Conservation (phyloP, 2,329 filamentous ascomycete species). For the Cladosporium oxysporum region DNA sequence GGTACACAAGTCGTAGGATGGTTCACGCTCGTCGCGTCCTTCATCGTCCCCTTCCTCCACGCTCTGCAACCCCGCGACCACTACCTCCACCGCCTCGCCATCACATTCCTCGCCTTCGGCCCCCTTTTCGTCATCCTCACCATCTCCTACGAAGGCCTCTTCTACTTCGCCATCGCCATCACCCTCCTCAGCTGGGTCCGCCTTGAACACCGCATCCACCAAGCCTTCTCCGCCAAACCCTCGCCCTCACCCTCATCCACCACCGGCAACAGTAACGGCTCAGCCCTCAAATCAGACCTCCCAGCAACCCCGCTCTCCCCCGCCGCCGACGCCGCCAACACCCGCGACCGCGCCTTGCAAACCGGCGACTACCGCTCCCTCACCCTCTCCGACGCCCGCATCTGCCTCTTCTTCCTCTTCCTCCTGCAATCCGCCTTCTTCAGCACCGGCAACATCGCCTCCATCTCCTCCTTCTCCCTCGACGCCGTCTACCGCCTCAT, state of each 20-base stretch:
- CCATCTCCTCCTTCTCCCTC: constrained; percentile 87
- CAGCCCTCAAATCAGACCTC: constrained; percentile 25
- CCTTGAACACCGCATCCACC: constrained; percentile 78
- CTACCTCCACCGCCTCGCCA: constrained; percentile 84
- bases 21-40: constrained; percentile 71
- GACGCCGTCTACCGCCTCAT: constrained; percentile 86
- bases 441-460: constrained; percentile 93
- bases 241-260: not conserved
- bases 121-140: constrained; percentile 94
- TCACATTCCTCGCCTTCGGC: constrained; percentile 89
- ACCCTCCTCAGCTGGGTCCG: constrained; percentile 85
- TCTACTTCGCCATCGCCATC: constrained; percentile 86
- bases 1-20: constrained; percentile 89
- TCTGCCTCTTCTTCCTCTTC: constrained; percentile 92
- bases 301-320: constrained; percentile 35
- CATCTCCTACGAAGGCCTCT: constrained; percentile 95
- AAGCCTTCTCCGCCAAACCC: constrained; percentile 26
- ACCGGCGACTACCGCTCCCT: constrained; percentile 63
- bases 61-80: constrained; percentile 77
- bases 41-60: constrained; percentile 80
- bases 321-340: constrained; percentile 39
- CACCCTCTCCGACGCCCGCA: constrained; percentile 78
- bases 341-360: constrained; percentile 35
- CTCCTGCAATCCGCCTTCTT: constrained; percentile 96
- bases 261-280: constrained; percentile 18